These are phyloP conservation scores for Thalassiosira exigua DNA, from an alignment of 352 stramenopile species.

Conservation along the genomic window DNA sequence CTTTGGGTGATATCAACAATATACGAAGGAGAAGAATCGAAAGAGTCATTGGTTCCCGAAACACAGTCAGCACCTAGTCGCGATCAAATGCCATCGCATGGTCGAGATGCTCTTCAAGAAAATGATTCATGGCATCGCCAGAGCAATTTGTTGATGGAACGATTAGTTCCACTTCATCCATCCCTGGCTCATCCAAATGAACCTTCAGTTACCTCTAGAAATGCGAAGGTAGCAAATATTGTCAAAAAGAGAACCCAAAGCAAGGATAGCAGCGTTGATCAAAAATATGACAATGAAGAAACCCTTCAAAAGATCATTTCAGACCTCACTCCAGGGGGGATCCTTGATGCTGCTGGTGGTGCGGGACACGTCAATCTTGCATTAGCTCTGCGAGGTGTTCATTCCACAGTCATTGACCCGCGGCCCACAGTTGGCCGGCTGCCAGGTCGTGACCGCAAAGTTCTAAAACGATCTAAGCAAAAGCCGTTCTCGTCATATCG, in stretches of 20 bases:
- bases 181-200: constrained; percentile 7
- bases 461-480: constrained; percentile 59
- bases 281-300: no score
- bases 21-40: constrained; percentile 3
- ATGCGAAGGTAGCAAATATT: constrained; percentile 23
- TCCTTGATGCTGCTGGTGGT: constrained; percentile 75
- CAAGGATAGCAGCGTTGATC: neutral
- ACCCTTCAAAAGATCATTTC: no score
- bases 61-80: no score
- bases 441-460: constrained; percentile 69
- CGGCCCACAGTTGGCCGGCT: constrained; percentile 69
- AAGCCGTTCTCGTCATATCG: constrained; percentile 60
- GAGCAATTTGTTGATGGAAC: constrained; percentile 23
- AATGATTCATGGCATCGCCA: no score
- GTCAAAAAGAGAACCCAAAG: constrained; percentile 11
- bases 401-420: constrained; percentile 76
- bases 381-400: constrained; percentile 62
- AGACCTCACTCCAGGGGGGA: no score
- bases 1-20: constrained; percentile 49
- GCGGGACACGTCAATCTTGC: constrained; percentile 78
- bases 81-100: no score
- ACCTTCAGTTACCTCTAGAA: constrained; percentile 21
- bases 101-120: no score
- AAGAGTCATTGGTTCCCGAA: neutral
- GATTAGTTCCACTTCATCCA: constrained; percentile 22